phyloP scores from a whole-genome alignment of 768 basidiomycete genomes.

The Mycena polygramma region DNA sequence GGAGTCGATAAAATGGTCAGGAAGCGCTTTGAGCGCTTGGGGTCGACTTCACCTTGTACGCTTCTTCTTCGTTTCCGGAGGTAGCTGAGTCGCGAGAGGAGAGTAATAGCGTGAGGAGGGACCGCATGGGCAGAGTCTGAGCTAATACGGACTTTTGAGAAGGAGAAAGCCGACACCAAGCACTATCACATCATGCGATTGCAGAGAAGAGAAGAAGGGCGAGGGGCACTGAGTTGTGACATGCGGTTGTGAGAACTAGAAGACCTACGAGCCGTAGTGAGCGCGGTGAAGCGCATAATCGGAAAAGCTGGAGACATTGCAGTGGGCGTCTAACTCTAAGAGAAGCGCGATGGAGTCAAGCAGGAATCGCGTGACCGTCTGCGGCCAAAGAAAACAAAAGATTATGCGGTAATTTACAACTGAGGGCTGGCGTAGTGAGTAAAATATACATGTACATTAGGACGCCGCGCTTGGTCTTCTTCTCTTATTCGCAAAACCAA shows the following conservation, averaged over 20 bases:
- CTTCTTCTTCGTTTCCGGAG: slow-evolving; percentile 65
- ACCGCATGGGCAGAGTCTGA: slow-evolving; percentile 10
- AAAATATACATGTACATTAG: slow-evolving; percentile 5
- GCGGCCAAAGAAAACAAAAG: background rate
- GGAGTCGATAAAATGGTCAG: background rate
- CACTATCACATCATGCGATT: slow-evolving; percentile 16
- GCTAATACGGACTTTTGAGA: slow-evolving; percentile 35
- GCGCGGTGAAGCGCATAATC: slow-evolving; percentile 35
- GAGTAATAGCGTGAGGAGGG: slow-evolving; percentile 10
- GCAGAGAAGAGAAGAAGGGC: slow-evolving; percentile 21
- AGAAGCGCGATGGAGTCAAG: background rate
- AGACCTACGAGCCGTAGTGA: slow-evolving; percentile 32
- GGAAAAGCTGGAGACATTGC: slow-evolving; percentile 38
- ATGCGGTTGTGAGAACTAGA: slow-evolving; percentile 15
- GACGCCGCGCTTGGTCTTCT: slow-evolving; percentile 17
- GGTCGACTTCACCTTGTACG: slow-evolving; percentile 59
- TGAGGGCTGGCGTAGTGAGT: background rate
- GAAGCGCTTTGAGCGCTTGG: background rate
- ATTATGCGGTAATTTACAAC: slow-evolving; percentile 21
- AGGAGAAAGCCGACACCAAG: slow-evolving; percentile 36
- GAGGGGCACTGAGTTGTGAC: slow-evolving; percentile 15
- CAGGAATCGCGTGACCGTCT: slow-evolving; percentile 16
- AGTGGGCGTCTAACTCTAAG: background rate
- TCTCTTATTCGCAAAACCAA: slow-evolving; percentile 58
- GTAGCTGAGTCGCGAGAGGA: slow-evolving; percentile 51